phyloP scores from a whole-genome alignment of 2,329 filamentous ascomycete species.

The Scopulariopsis brevicaulis region DNA sequence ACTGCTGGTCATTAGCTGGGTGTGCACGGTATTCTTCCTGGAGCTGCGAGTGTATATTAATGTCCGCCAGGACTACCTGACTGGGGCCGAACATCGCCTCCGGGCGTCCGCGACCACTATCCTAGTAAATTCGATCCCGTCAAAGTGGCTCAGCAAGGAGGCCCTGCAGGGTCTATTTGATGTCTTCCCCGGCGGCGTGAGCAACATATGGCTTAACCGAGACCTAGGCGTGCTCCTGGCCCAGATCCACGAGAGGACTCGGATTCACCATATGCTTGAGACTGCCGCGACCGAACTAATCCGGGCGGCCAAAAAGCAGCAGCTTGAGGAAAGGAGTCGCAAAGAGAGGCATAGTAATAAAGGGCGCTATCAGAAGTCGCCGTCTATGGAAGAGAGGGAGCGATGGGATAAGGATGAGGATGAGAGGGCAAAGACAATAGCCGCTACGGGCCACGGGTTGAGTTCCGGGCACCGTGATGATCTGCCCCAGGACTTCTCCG shows the following conservation, averaged over 20 bases:
- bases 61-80: slow-evolving; percentile 89
- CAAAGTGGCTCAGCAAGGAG: slow-evolving; percentile 79
- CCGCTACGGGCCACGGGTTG: slow-evolving; percentile 34
- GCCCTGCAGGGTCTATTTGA: slow-evolving; percentile 80
- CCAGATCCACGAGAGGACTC: slow-evolving; percentile 68
- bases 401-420: slow-evolving; percentile 36
- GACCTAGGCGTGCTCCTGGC: slow-evolving; percentile 74
- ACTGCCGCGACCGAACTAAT: slow-evolving; percentile 76
- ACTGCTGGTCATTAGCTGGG: no score
- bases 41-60: no score
- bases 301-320: slow-evolving; percentile 63
- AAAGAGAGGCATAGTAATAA: slow-evolving; percentile 55
- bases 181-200: slow-evolving; percentile 88
- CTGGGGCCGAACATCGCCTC: slow-evolving; percentile 89
- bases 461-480: slow-evolving; percentile 40
- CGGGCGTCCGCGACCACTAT: slow-evolving; percentile 95
- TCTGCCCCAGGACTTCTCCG: slow-evolving; percentile 38
- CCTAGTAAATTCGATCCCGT: slow-evolving; percentile 79
- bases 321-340: slow-evolving; percentile 55
- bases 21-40: no score
- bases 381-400: slow-evolving; percentile 38
- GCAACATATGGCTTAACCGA: slow-evolving; percentile 94
- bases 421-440: slow-evolving; percentile 35
- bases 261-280: slow-evolving; percentile 63
- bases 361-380: slow-evolving; percentile 31